A percentile compares a stretch with the other conserved stretches of the same genome.
Evolutionary conservation across 1,284 basidiomycete genomes (phyloP).

Genomic region (Marasmius oreades): DNA sequence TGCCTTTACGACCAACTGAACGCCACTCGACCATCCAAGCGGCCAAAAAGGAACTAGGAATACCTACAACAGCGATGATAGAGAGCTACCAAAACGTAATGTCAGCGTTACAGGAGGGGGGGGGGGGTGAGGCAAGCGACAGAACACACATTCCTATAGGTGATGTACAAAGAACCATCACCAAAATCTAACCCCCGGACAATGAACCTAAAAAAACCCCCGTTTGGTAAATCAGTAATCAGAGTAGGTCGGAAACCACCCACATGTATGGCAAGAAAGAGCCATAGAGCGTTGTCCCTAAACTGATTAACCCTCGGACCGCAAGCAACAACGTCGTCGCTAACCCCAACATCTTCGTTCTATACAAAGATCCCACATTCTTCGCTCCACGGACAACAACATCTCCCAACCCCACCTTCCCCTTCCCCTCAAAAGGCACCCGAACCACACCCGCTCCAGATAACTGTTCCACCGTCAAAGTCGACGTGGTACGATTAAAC

Average conservation of each 20-base stretch:
- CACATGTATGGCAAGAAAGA: slow-evolving; percentile 63
- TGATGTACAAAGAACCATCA: slow-evolving; percentile 54
- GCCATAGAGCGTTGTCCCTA: slow-evolving; percentile 69
- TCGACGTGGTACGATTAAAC: slow-evolving; percentile 55
- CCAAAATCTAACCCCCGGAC: slow-evolving; percentile 60
- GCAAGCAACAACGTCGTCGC: slow-evolving; percentile 56
- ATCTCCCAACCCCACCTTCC: slow-evolving; percentile 24
- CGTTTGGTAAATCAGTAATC: background rate
- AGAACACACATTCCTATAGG: slow-evolving; percentile 58
- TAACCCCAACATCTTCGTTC: slow-evolving; percentile 55
- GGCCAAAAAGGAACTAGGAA: slow-evolving; percentile 63
- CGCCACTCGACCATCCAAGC: slow-evolving; percentile 61
- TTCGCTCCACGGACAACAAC: slow-evolving; percentile 36
- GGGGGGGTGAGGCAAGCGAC: background rate
- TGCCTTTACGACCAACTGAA: slow-evolving; percentile 57
- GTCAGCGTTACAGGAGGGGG: too few relatives aligned
- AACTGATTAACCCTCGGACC: slow-evolving; percentile 67
- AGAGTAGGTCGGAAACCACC: slow-evolving; percentile 19
- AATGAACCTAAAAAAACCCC: slow-evolving; percentile 36
- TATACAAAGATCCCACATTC: slow-evolving; percentile 57
- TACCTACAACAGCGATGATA: slow-evolving; percentile 64
- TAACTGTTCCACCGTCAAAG: slow-evolving; percentile 49
- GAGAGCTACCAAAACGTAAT: slow-evolving; percentile 44
- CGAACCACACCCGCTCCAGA: slow-evolving; percentile 24
- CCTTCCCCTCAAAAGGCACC: background rate